Evolutionary conservation across 164 flowering plant species (phyloP).

Genomic region (Umbilicus rupestris): DNA sequence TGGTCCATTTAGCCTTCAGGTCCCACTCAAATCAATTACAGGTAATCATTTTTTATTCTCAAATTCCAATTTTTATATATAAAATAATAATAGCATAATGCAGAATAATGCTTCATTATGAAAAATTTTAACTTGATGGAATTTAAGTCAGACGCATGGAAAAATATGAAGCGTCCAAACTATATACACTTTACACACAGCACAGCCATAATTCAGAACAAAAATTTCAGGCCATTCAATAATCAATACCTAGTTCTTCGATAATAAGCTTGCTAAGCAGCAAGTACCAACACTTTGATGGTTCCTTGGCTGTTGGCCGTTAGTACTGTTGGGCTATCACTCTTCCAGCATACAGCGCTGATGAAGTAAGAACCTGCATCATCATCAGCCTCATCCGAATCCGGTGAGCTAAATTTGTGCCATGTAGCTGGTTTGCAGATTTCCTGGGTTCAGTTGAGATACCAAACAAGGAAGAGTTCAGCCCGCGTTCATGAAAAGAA

Average conservation of each 20-base stretch:
- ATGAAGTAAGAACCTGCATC: constrained; percentile 81
- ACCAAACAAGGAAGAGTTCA: not conserved
- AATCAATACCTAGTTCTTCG: not conserved
- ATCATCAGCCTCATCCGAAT: constrained; percentile 63
- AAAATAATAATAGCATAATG: too few relatives aligned
- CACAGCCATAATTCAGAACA: not conserved
- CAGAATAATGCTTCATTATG: too few relatives aligned
- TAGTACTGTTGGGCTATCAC: constrained; percentile 79
- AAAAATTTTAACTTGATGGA: too few relatives aligned
- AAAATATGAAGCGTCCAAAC: too few relatives aligned
- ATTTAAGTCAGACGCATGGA: too few relatives aligned
- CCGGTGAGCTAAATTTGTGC: constrained; percentile 75
- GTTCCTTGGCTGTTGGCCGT: constrained; percentile 96
- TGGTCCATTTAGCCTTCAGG: too few relatives aligned
- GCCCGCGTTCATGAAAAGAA: not conserved
- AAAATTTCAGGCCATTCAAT: not conserved
- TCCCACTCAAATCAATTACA: too few relatives aligned
- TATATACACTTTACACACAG: not conserved
- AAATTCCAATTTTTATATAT: too few relatives aligned
- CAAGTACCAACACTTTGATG: constrained; percentile 82
- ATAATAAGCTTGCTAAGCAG: constrained; percentile 30
- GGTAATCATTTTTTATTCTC: too few relatives aligned
- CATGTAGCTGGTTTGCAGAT: constrained; percentile 77
- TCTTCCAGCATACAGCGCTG: constrained; percentile 98
- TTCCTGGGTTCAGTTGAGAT: constrained; percentile 35